Evolutionary conservation across 148 eudicot genomes (phyloP), one percentile per base, ranked within the genome.

Genomic region (Polygonum maritimum): DNA sequence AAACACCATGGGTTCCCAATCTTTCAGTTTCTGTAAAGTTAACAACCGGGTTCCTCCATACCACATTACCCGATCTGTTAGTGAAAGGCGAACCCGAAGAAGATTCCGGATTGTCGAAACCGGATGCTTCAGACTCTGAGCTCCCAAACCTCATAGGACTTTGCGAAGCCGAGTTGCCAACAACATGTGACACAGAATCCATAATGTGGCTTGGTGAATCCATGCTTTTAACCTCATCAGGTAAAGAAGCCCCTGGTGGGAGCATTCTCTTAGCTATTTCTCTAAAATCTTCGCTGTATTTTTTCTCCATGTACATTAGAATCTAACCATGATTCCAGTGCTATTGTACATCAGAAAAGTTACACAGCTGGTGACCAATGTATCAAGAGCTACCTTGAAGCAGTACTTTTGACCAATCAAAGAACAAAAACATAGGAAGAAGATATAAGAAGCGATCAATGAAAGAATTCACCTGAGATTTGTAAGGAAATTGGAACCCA

Each of bases 51-150:
- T 79, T 87, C 77, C 96, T 82, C 74, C 91, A 86, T 40, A 63
- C 91, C 73, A 76, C 91, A 80, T 85, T 85, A 71, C 41, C 78
- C 16, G 63, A 70, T 31, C 21, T 81, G 47, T 60, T 78, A 22
- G 71, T 87, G 12, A 93, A 87, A 21, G 85, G 80, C 36, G 97
- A 92, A 78, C 80, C 85, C 2, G 96, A 90, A 76, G 90, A 92
- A 75, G 73, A 90, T 45, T 86, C 90, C 21, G 76, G 86, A 75
- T 89, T 87, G 63, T 92, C 96, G 74, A 94, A 78, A n/a, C 90
- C 98, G 52, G 98, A 94, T 19, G 88, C 91, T 19, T 82, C 91
- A 31, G 97, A 94, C 33, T 90, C 93, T 0, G 97, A 92, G 80
- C 93, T 94, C 48, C 76, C 90, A 1, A 97, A 94, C 33, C 81